Evolutionary conservation across 352 stramenopile genomes (phyloP), one percentile per base, ranked within the genome.

Genomic region (Phytopythium cucurbitacearum): DNA sequence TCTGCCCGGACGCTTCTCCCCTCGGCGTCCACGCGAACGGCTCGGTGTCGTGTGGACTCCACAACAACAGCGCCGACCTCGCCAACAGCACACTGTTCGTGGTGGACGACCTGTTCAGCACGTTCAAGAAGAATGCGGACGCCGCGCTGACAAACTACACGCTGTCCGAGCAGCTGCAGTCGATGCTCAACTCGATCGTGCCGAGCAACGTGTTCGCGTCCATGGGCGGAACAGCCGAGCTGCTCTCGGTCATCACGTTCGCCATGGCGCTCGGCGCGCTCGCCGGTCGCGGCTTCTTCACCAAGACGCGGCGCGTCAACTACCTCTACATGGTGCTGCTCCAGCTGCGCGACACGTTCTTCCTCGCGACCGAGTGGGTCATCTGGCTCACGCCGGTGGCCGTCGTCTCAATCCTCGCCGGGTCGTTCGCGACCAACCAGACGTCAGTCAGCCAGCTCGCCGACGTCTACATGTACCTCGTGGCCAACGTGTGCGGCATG

Each of bases 261-360:
- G 73, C 80, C 33, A 86, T 87, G 65, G 62, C 84, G 4, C 55
- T 93, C 8, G 80, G 80, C 4, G 72, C 74, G 0, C 65, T 89
- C 38, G 74, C 76, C 1, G 80, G 76, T 0, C 69, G 69, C 34
- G 79, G 53, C 48, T 87, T 73, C 58, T 85, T 87, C 46, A 80
- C 65, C 52, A 85, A 82, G 55, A 76, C 75, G 0, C 68, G 73
- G 4, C 56, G 48, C 5, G 59, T 83, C n/a, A 87, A 88, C 45
- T 88, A 88, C 55, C 33, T 88, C 12, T 90, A 90, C 59, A 52
- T 87, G 35, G 55, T 77, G 45, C 53, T 88, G 16, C 49, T 90
- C 6, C 81, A 91, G 60, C 53, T 85, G 2, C 79, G 79, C 47
- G 87, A 89, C 61, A 79, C 76, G 11, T 81, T 90, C 54, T 88